These are phyloP conservation scores for Thielaviopsis musarum DNA, from an alignment of 2,329 filamentous ascomycete genomes.

Conservation along the genomic window DNA sequence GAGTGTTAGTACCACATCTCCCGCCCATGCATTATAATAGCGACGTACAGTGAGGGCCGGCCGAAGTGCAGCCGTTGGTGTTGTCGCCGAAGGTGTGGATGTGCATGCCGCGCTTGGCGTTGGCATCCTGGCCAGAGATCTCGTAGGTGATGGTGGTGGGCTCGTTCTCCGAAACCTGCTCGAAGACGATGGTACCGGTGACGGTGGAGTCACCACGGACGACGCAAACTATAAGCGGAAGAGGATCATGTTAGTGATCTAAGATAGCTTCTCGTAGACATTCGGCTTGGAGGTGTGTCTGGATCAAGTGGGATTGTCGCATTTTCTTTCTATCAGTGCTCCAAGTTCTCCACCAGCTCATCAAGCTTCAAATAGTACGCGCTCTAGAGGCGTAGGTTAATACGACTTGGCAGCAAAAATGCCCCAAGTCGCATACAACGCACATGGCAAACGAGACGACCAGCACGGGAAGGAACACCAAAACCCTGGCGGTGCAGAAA, in stretches of 20 bases:
- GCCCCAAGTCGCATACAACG: too few relatives aligned
- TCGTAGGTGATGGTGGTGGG: constrained; percentile 84
- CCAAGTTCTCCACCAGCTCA: too few relatives aligned
- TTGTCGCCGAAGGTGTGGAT: constrained; percentile 99
- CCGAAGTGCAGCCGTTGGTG: constrained; percentile 98
- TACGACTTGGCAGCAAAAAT: too few relatives aligned
- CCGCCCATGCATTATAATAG: not conserved
- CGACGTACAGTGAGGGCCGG: constrained; percentile 83
- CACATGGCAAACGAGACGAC: too few relatives aligned
- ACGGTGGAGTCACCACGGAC: constrained; percentile 96
- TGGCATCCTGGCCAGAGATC: constrained; percentile 81
- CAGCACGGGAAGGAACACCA: too few relatives aligned
- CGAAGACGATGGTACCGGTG: constrained; percentile 84
- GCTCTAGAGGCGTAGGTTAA: too few relatives aligned
- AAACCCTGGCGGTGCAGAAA: constrained; percentile 15
- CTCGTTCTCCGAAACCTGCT: constrained; percentile 68
- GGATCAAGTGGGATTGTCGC: too few relatives aligned
- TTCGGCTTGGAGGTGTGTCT: too few relatives aligned
- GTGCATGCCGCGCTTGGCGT: constrained; percentile 95
- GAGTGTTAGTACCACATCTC: not conserved
- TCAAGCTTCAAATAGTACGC: too few relatives aligned
- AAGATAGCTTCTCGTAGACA: not conserved
- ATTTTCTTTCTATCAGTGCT: too few relatives aligned
- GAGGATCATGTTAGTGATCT: not conserved
- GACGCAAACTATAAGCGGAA: constrained; percentile 56